Evolutionary conservation across 352 stramenopile genomes (phyloP).

Genomic region (Pythium diclinum): DNA sequence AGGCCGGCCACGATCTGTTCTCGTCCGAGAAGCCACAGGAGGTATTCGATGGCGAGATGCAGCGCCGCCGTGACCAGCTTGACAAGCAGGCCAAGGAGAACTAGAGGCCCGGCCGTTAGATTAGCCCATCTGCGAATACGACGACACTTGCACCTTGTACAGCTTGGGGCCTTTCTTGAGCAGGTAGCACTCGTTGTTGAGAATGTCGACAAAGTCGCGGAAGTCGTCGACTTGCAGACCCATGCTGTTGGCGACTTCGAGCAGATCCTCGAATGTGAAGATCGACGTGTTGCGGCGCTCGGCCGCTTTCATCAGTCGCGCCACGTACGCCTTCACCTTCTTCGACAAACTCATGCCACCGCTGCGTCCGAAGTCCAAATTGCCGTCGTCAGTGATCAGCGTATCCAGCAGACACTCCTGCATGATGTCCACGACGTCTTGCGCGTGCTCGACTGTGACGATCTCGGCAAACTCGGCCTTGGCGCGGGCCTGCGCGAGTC

Average conservation of each 20-base stretch:
- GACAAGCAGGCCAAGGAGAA: conserved; percentile 42
- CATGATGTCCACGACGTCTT: conserved; percentile 95
- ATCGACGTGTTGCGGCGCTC: conserved; percentile 34
- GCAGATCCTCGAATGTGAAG: conserved; percentile 52
- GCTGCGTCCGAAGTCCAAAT: conserved; percentile 66
- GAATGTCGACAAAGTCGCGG: conserved; percentile 51
- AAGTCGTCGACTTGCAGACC: conserved; percentile 50
- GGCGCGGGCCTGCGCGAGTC: conserved; percentile 82
- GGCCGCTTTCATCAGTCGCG: conserved; percentile 40
- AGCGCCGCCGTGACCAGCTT: conserved; percentile 68
- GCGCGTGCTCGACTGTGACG: conserved; percentile 90
- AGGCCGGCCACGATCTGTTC: conserved; percentile 80
- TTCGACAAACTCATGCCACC: conserved; percentile 36
- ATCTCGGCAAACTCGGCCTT: conserved; percentile 91
- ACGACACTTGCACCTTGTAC: conserved; percentile 50
- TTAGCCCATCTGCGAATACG: conserved; percentile 31
- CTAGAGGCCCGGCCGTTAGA: background rate
- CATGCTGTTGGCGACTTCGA: conserved; percentile 48
- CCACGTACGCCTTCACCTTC: conserved; percentile 57
- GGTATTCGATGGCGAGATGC: conserved; percentile 65
- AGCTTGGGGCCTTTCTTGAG: conserved; percentile 58
- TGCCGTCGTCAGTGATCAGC: conserved; percentile 75
- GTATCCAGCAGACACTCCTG: conserved; percentile 85
- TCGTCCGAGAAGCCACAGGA: conserved; percentile 82
- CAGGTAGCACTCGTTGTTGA: conserved; percentile 61